A percentile compares a stretch with the other conserved stretches of the same genome.
These are phyloP conservation scores for Malbranchea cinnamomea DNA, from an alignment of 2,329 filamentous ascomycete species.

Conservation along the genomic window DNA sequence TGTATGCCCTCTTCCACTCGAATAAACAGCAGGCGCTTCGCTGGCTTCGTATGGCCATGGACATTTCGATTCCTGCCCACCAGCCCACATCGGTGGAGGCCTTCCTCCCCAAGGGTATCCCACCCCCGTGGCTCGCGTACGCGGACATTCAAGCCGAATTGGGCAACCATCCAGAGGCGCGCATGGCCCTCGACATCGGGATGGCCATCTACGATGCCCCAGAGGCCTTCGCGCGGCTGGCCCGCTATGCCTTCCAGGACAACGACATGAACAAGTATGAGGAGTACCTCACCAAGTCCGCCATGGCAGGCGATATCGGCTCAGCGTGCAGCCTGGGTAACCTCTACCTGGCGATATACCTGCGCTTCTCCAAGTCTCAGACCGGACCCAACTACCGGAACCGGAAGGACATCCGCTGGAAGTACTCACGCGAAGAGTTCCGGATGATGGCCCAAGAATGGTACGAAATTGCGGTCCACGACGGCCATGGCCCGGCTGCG, in stretches of 20 bases:
- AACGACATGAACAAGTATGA: conserved; percentile 19
- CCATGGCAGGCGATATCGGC: conserved; percentile 14
- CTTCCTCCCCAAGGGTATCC: conserved; percentile 3
- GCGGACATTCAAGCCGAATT: conserved; percentile 10
- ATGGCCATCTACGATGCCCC: conserved; percentile 20
- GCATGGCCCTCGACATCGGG: conserved; percentile 14
- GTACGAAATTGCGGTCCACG: conserved; percentile 17
- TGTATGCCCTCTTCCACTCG: background rate
- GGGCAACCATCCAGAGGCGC: conserved; percentile 8
- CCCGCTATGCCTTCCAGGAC: conserved; percentile 13
- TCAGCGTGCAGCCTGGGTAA: conserved; percentile 22
- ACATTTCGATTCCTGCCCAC: conserved; percentile 2
- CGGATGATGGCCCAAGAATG: conserved; percentile 19
- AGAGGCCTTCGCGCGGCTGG: conserved; percentile 13
- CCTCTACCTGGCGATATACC: conserved; percentile 18
- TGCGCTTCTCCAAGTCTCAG: too few relatives aligned
- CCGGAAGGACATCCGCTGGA: too few relatives aligned
- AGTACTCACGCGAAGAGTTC: conserved; percentile 5
- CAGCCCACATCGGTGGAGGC: background rate
- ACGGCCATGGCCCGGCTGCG: conserved; percentile 11
- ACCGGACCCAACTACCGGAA: too few relatives aligned
- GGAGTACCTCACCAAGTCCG: conserved; percentile 21
- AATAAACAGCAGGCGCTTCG: background rate
- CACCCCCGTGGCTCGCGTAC: conserved; percentile 18
- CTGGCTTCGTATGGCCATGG: conserved; percentile 7